These are phyloP conservation scores for Monilinia aucupariae DNA, from an alignment of 2,329 filamentous ascomycete species.

Conservation along the genomic window DNA sequence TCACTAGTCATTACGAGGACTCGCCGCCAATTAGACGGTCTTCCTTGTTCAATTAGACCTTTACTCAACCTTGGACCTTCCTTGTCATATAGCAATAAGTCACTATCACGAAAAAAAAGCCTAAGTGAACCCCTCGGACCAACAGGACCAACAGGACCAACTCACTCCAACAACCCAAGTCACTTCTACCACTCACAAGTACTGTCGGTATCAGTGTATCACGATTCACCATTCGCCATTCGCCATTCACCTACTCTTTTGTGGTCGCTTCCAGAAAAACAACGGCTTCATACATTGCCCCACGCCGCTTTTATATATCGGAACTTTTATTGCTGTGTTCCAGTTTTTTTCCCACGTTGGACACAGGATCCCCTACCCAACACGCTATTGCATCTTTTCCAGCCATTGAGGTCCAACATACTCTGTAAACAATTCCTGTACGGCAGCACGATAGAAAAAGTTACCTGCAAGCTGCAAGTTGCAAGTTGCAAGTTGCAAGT, in stretches of 20 bases:
- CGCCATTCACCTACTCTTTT: neutral
- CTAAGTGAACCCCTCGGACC: neutral
- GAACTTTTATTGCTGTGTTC: constrained; percentile 9
- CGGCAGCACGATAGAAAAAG: constrained; percentile 3
- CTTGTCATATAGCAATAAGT: neutral
- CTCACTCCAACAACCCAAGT: neutral
- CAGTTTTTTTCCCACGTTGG: constrained; percentile 3
- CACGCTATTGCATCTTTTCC: neutral
- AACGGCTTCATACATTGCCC: constrained; percentile 1
- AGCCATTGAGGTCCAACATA: neutral
- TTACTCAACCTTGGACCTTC: neutral
- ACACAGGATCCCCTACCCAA: neutral
- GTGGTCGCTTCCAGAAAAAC: constrained; percentile 4
- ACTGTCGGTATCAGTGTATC: neutral
- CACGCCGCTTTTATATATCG: constrained; percentile 12
- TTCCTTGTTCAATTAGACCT: neutral
- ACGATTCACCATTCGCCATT: too few relatives aligned
- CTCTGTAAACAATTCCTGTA: too few relatives aligned
- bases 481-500: too few relatives aligned
- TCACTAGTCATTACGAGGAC: neutral
- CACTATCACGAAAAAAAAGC: neutral
- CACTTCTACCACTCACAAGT: neutral
- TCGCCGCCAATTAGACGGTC: constrained; percentile 2
- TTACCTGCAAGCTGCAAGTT: neutral
- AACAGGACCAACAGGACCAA: too few relatives aligned